These are phyloP conservation scores for Globisporangium cystogenes DNA, from an alignment of 352 stramenopile genomes.

Conservation along the genomic window DNA sequence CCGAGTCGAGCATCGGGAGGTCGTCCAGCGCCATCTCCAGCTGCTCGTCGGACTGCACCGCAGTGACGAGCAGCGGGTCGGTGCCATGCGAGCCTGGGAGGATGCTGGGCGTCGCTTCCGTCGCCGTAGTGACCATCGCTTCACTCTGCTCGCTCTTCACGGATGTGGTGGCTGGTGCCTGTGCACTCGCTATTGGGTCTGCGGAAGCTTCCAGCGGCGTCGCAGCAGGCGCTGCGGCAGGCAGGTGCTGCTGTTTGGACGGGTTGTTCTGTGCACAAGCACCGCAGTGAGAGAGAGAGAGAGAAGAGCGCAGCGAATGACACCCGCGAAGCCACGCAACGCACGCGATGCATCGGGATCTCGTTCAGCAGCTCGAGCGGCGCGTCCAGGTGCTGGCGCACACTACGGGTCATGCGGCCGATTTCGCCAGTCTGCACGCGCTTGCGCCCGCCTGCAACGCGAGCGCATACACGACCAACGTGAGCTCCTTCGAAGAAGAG, in stretches of 20 bases:
- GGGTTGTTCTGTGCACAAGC: background rate
- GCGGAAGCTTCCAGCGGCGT: background rate
- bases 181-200: background rate
- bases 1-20: conserved; percentile 64
- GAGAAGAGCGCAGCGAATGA: background rate
- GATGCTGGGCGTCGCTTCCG: background rate
- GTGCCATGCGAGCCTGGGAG: conserved; percentile 1
- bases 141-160: background rate
- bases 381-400: conserved; percentile 70
- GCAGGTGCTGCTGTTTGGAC: background rate
- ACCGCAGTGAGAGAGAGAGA: background rate
- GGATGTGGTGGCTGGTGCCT: background rate
- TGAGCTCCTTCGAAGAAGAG: background rate
- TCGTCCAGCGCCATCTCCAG: conserved; percentile 67
- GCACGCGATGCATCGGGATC: conserved; percentile 41
- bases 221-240: background rate
- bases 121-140: background rate
- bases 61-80: conserved; percentile 17
- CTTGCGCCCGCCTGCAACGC: conserved; percentile 42
- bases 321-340: conserved; percentile 13
- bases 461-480: background rate
- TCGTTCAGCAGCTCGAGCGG: conserved; percentile 68
- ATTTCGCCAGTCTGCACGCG: conserved; percentile 39
- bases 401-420: conserved; percentile 69
- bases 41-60: conserved; percentile 66